These are phyloP conservation scores for Ambrosiella beaveri DNA, from an alignment of 2,329 filamentous ascomycete species.

Conservation along the genomic window DNA sequence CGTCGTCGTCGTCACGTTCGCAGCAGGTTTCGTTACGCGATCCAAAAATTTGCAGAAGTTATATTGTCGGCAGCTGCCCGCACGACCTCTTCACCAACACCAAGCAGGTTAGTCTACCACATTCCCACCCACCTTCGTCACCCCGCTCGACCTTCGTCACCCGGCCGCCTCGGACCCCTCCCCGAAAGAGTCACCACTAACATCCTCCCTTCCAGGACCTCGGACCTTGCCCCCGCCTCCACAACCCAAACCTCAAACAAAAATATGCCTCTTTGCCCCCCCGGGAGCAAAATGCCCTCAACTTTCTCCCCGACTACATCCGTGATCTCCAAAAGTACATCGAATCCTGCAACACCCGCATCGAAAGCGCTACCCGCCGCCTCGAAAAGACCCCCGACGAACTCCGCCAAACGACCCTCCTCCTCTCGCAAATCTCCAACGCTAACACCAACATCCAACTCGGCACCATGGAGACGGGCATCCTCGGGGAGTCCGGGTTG, in stretches of 20 bases:
- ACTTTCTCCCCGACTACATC: conserved; percentile 94
- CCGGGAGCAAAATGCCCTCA: conserved; percentile 57
- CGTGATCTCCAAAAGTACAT: conserved; percentile 93
- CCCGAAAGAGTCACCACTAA: conserved; percentile 33
- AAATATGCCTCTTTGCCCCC: conserved; percentile 67
- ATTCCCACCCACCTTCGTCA: not conserved
- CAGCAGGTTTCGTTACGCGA: conserved; percentile 78
- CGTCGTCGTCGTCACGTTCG: conserved; percentile 48
- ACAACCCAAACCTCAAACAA: conserved; percentile 71
- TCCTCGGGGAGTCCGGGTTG: conserved; percentile 65
- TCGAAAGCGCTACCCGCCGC: conserved; percentile 74
- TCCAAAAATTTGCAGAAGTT: conserved; percentile 86
- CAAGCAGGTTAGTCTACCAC: conserved; percentile 42
- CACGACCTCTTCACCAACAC: conserved; percentile 99
- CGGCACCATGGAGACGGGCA: conserved; percentile 69
- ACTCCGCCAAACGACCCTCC: conserved; percentile 80
- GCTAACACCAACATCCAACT: conserved; percentile 61
- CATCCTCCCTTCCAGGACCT: conserved; percentile 38
- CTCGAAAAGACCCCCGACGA: conserved; percentile 97
- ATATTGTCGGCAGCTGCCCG: conserved; percentile 82
- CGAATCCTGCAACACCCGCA: conserved; percentile 86
- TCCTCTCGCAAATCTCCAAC: conserved; percentile 62
- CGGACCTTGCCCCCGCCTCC: conserved; percentile 71
- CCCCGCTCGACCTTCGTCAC: conserved; percentile 20
- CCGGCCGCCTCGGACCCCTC: conserved; percentile 68